Percentiles rank a stretch among this genome's conserved stretches.
phyloP scores from a whole-genome alignment of 73 alveolate genomes.

The Blepharisma stoltei region DNA sequence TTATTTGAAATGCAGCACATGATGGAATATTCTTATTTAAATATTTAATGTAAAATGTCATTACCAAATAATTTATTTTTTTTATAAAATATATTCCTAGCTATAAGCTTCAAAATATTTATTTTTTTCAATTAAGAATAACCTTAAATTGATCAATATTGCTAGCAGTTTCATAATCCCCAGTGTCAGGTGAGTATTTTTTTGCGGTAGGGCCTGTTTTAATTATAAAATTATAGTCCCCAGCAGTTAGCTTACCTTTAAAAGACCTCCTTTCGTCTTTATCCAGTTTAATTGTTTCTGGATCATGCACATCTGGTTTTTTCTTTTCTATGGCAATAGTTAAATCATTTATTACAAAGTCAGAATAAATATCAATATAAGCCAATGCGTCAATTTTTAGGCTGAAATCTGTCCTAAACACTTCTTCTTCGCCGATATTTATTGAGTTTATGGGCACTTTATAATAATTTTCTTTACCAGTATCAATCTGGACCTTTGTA shows the following conservation, averaged over 20 bases:
- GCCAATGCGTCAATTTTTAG: not conserved
- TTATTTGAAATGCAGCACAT: slow-evolving; percentile 18
- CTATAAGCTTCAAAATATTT: no score
- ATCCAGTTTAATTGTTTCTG: not conserved
- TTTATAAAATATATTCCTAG: no score
- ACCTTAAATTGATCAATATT: no score
- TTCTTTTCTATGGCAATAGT: not conserved
- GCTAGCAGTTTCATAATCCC: no score
- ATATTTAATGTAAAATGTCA: no score
- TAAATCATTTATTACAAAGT: not conserved
- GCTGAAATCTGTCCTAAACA: not conserved
- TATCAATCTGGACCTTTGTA: no score
- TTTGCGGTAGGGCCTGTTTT: slow-evolving; percentile 12
- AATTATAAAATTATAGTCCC: not conserved
- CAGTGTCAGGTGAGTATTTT: no score
- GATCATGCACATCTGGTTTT: no score
- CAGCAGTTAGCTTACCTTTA: not conserved
- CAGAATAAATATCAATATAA: slow-evolving; percentile 1
- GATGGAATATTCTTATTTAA: no score
- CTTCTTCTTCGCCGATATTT: not conserved
- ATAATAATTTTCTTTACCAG: not conserved
- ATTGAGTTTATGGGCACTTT: not conserved
- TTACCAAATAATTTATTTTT: no score
- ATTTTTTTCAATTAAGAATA: no score
- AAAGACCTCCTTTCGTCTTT: not conserved